phyloP scores from a whole-genome alignment of 192 early-diverging fungal species.

The Nowakowskiella sp. region DNA sequence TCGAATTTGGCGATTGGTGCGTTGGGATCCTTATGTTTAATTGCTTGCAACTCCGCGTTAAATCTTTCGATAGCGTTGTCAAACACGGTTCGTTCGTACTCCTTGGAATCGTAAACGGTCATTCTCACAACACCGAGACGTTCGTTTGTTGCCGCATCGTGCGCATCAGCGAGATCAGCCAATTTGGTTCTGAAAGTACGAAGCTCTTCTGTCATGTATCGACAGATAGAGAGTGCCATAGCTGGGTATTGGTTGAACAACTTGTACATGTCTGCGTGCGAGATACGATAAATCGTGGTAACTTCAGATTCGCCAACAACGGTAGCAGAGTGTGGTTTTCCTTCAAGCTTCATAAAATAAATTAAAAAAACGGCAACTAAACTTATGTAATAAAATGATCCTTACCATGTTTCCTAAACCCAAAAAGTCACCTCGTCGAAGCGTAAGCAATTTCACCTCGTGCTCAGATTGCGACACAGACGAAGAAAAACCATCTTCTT shows the following conservation, averaged over 20 bases:
- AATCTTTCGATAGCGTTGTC: not conserved
- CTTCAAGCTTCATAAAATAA: not conserved
- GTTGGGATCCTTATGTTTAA: not conserved
- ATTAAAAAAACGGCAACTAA: not conserved
- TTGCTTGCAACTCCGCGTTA: not conserved
- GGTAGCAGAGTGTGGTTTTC: not conserved
- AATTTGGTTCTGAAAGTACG: not conserved
- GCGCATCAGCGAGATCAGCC: slow-evolving; percentile 1
- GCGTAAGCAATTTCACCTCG: not conserved
- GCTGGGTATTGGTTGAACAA: not conserved
- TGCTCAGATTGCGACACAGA: too few relatives aligned
- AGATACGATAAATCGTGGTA: not conserved
- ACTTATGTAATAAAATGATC: not conserved
- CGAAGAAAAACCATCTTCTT: too few relatives aligned
- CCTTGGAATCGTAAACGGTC: not conserved
- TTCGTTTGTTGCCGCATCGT: too few relatives aligned
- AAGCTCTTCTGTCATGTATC: not conserved
- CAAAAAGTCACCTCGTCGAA: not conserved
- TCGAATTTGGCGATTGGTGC: not conserved
- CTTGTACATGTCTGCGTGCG: not conserved
- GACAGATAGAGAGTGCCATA: not conserved
- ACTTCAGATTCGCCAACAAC: not conserved
- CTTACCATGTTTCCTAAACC: not conserved
- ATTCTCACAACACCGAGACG: too few relatives aligned
- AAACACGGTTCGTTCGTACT: not conserved